Evolutionary conservation across 2,329 filamentous ascomycete genomes (phyloP), one percentile per base, ranked within the genome.

Genomic region (Stachybotrys elegans): DNA sequence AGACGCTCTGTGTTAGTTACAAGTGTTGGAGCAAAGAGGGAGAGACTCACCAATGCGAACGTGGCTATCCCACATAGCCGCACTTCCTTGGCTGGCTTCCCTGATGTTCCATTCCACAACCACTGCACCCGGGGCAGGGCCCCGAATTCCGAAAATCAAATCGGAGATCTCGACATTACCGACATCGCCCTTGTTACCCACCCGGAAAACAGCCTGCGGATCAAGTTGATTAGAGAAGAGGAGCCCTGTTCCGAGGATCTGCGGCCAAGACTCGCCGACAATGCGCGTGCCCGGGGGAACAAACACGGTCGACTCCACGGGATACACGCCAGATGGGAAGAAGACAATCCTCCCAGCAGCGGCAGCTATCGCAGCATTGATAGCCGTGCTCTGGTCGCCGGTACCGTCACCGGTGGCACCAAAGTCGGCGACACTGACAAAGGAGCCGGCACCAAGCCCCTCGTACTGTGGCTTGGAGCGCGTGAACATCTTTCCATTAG

Each of bases 291-390:
- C 25, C 14, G 8, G 9, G 14, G 25, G 25, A 29, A 29, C 14
- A 9, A 14, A 9, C 8, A 29, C 9, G 9, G 25, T 29, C 8
- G 9, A 9, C 8, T 8, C 14, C 8, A 29, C 14, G 25, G 14
- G 8, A 14, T 29, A 29, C 14, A 14, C 14, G 14, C 25, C 25
- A 29, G 25, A 29, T 8, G 8, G 9, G 14, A 29, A 29, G 25
- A 9, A 29, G 25, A 29, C 14, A 14, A 14, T 8, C 14, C 20
- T 38, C 20, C 9, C 20, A 19, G 11, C 20, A 9, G 12, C 19
- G 68, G 87, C 86, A 4, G 83, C 80, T 6, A 65, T 72, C 2
- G 83, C 86, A 54, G 85, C 81, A 58, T 87, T 83, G 17, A 79
- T 79, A 0, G 64, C 59, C 43, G 11, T 20, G 16, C 16, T 22